These are phyloP conservation scores for Sophora flavescens DNA, from an alignment of 306 rosid species.

Conservation along the genomic window DNA sequence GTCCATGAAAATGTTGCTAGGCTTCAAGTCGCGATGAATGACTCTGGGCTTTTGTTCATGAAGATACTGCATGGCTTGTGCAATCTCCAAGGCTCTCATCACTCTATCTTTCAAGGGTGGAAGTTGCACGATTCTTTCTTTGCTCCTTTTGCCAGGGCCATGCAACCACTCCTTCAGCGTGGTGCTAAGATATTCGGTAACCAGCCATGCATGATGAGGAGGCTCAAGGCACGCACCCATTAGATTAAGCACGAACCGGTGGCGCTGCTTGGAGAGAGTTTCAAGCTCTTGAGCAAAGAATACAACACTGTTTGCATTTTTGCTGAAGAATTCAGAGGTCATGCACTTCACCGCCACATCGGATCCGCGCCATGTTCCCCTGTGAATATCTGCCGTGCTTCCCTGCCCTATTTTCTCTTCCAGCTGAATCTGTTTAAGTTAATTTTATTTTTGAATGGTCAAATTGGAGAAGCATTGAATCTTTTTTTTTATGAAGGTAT, in stretches of 20 bases:
- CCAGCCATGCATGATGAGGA: conserved; percentile 77
- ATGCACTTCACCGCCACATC: conserved; percentile 87
- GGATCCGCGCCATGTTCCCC: conserved; percentile 75
- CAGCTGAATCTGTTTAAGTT: conserved; percentile 54
- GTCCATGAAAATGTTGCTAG: conserved; percentile 74
- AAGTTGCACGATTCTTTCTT: conserved; percentile 53
- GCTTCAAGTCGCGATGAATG: conserved; percentile 78
- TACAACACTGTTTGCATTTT: conserved; percentile 57
- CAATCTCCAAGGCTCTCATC: conserved; percentile 62
- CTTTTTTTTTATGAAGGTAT: too few relatives aligned
- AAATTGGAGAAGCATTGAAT: too few relatives aligned
- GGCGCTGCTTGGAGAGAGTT: conserved; percentile 72
- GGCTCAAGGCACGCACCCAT: conserved; percentile 89
- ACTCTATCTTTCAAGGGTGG: conserved; percentile 66
- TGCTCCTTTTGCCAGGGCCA: conserved; percentile 65
- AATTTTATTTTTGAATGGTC: too few relatives aligned
- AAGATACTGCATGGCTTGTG: conserved; percentile 82
- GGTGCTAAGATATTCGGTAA: conserved; percentile 58
- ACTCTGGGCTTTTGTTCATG: conserved; percentile 83
- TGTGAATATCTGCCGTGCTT: conserved; percentile 69
- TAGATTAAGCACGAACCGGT: conserved; percentile 68
- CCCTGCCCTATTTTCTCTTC: conserved; percentile 79
- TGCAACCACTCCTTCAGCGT: conserved; percentile 83
- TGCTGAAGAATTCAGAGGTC: conserved; percentile 57
- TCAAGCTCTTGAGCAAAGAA: conserved; percentile 78